Evolutionary conservation across 2,329 filamentous ascomycete genomes (phyloP).

Genomic region (Lomentospora prolificans): DNA sequence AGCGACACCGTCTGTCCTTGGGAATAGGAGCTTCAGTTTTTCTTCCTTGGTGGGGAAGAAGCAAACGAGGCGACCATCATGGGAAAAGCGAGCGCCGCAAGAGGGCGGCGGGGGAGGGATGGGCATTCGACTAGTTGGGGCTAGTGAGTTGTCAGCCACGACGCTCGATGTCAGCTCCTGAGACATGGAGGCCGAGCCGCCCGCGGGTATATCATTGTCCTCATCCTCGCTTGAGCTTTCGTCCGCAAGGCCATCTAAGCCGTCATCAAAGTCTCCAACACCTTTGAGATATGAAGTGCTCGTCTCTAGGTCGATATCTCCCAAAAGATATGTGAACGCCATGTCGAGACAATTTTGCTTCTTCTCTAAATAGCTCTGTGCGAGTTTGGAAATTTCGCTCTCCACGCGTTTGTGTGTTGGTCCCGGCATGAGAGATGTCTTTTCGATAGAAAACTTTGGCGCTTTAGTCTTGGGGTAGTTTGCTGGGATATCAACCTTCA

Average conservation of each 20-base stretch:
- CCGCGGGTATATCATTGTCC: conserved; percentile 51
- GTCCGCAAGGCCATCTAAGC: conserved; percentile 47
- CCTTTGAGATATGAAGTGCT: conserved; percentile 55
- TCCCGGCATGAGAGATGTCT: conserved; percentile 51
- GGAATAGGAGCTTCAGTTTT: conserved; percentile 39
- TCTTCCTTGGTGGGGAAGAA: conserved; percentile 63
- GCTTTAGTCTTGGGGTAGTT: conserved; percentile 48
- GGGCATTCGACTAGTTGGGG: conserved; percentile 39
- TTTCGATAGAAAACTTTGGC: conserved; percentile 51
- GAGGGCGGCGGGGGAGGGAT: conserved; percentile 47
- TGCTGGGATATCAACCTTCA: conserved; percentile 49
- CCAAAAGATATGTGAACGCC: conserved; percentile 52
- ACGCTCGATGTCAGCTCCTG: conserved; percentile 48
- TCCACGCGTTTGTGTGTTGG: conserved; percentile 41
- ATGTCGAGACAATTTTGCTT: conserved; percentile 54
- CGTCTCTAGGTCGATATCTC: conserved; percentile 50
- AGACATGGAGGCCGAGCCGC: conserved; percentile 49
- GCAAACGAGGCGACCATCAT: conserved; percentile 53
- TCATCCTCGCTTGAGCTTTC: conserved; percentile 82
- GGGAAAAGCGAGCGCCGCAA: conserved; percentile 52
- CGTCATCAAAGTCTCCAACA: conserved; percentile 52
- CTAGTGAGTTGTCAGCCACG: conserved; percentile 43
- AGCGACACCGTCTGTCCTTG: background rate
- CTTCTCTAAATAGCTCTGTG: conserved; percentile 42
- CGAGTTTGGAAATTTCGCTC: conserved; percentile 46